Base-by-base conservation (phyloP, 331 rosid species). In the Cydonia oblonga region DNA sequence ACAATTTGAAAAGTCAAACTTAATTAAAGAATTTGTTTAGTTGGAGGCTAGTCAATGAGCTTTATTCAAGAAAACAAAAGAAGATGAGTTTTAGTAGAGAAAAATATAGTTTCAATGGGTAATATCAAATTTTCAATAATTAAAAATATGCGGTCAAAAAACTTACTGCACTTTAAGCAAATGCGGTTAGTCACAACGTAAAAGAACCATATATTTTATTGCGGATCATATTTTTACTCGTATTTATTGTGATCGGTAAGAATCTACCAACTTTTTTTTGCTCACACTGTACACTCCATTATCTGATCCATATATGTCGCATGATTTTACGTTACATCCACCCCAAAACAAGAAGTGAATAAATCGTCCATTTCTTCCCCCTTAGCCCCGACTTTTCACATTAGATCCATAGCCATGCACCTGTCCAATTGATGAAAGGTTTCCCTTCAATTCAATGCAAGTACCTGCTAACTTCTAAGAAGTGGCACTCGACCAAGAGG, bases 401-500 rank as follows among this genome's bases (percentile, higher is more conserved):
- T 53, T 0, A 70, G 59, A 38, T 19, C 69, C 30, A 57, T 30
- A 42, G 35, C 65, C 65, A 60, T 26, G 63, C 46, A 71, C 53
- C 49, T 71, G 16, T 65, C 84, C 56, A 81, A 61, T 81, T 71
- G 68, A 42, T 46, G 28, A 24, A 63, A 35, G 54, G 54, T 49
- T 49, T 49, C 2, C 22, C 71, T 42, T 77, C 30, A 32, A n/a
- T 42, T 77, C 30, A 32, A n/a, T 59, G 5, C 40, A 62, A 29
- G 42, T 62, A 62, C 66, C 33, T 49, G 2, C 54, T 2, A 49
- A 49, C 33, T 49, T 2, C 54, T 2, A 49, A 49, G 20, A 49
- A 49, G 38, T 58, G 16, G 4, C 24, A 23, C 46, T 18, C 20
- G 58, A 64, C 52, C 70, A 70, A 8, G 2, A 46, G 35, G 52